Percentiles rank a stretch among this genome's conserved stretches.
phyloP scores from a whole-genome alignment of 148 eudicot genomes.

The Nepenthes mirabilis region DNA sequence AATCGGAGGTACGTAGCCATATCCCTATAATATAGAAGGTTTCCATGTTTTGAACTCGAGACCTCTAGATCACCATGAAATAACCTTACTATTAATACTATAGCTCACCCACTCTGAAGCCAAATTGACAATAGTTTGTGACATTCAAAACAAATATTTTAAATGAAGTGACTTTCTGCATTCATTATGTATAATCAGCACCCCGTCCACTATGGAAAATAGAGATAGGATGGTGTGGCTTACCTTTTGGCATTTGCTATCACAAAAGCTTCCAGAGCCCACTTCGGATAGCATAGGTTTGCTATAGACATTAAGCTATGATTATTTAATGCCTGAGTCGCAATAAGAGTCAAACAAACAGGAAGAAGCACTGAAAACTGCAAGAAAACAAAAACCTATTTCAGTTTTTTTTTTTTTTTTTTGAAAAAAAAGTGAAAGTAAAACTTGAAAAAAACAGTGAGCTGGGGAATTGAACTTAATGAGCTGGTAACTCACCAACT shows the following conservation, averaged over 20 bases:
- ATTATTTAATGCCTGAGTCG: slow-evolving; percentile 40
- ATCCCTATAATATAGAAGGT: no score
- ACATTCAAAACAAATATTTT: no score
- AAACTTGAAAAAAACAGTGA: not conserved
- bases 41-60: no score
- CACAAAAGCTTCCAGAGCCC: slow-evolving; percentile 96
- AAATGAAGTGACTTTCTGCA: no score
- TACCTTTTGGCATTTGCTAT: slow-evolving; percentile 67
- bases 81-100: no score
- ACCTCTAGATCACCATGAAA: no score
- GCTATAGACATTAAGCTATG: slow-evolving; percentile 31
- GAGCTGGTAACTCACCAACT: slow-evolving; percentile 40
- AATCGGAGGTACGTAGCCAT: no score
- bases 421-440: not conserved
- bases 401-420: no score
- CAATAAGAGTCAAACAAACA: slow-evolving; percentile 56
- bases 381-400: slow-evolving; percentile 8
- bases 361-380: slow-evolving; percentile 77
- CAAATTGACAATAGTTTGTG: no score
- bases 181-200: no score
- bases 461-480: not conserved
- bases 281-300: slow-evolving; percentile 63
- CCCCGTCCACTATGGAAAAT: not conserved
- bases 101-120: no score
- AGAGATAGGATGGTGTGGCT: not conserved